Evolutionary conservation across 257 asterid genomes (phyloP).

Genomic region (Nicotiana tabacum): DNA sequence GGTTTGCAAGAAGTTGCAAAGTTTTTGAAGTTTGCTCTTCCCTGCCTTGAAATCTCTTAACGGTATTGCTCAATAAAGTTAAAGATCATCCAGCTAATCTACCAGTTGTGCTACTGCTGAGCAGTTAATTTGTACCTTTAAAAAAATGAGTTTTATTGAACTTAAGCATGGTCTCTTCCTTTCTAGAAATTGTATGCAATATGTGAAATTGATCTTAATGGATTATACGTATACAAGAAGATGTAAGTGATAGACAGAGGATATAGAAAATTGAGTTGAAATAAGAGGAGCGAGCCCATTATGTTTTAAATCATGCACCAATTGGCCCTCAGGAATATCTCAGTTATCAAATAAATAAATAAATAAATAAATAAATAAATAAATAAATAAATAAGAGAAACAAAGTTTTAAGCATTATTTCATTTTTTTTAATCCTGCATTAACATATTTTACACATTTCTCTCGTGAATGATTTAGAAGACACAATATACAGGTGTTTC

Average conservation of each 20-base stretch:
- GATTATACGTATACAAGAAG: not conserved
- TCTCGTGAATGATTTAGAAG: not conserved
- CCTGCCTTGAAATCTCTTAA: not conserved
- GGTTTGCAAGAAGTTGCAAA: too few relatives aligned
- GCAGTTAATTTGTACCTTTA: not conserved
- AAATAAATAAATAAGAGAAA: too few relatives aligned
- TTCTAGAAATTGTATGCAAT: not conserved
- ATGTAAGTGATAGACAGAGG: not conserved
- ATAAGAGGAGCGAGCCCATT: too few relatives aligned
- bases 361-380: too few relatives aligned
- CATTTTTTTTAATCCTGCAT: not conserved
- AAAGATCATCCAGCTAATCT: not conserved
- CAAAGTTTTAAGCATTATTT: not conserved
- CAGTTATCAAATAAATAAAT: too few relatives aligned
- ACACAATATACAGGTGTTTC: conserved; percentile 58
- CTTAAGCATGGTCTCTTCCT: not conserved
- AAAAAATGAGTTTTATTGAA: too few relatives aligned
- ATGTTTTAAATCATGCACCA: too few relatives aligned
- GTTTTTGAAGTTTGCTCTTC: too few relatives aligned
- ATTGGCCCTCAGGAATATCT: too few relatives aligned
- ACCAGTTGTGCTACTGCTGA: not conserved
- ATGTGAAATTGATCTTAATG: not conserved
- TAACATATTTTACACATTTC: not conserved
- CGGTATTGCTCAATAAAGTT: not conserved
- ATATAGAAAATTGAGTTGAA: not conserved